Conservation (phyloP, 192 early-diverging fungal genomes). For the Lunasporangiospora selenospora region DNA sequence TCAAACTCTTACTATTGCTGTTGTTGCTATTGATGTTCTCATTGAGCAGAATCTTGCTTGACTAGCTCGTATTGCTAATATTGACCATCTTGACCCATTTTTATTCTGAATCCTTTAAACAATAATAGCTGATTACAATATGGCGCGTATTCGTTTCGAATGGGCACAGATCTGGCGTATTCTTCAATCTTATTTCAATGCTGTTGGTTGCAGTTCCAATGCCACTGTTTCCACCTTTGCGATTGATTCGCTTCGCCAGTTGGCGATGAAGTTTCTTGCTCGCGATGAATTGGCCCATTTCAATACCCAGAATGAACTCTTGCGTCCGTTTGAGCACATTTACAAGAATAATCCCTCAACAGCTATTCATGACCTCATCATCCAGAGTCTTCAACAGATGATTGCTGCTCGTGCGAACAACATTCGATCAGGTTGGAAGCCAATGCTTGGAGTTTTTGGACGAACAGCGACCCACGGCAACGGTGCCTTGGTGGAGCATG, state of each 20-base stretch:
- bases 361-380: slow-evolving; percentile 73
- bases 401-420: slow-evolving; percentile 74
- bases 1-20: not conserved
- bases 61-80: not conserved
- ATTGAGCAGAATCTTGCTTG: not conserved
- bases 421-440: slow-evolving; percentile 86
- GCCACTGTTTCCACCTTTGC: slow-evolving; percentile 83
- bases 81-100: not conserved
- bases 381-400: slow-evolving; percentile 76
- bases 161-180: slow-evolving; percentile 94
- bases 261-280: slow-evolving; percentile 94
- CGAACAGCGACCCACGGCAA: slow-evolving; percentile 71
- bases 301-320: slow-evolving; percentile 91
- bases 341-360: slow-evolving; percentile 80
- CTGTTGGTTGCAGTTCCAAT: slow-evolving; percentile 82
- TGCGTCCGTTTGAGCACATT: slow-evolving; percentile 88
- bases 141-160: slow-evolving; percentile 93
- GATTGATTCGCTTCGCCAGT: slow-evolving; percentile 91
- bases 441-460: slow-evolving; percentile 69
- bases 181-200: slow-evolving; percentile 84
- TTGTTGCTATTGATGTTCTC: not conserved
- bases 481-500: slow-evolving; percentile 54
- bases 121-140: slow-evolving; percentile 89
- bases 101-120: too few relatives aligned
- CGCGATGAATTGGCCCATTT: slow-evolving; percentile 94